Base-by-base conservation (phyloP, 805 yeast genomes). In the Cyberlindnera saturnus region DNA sequence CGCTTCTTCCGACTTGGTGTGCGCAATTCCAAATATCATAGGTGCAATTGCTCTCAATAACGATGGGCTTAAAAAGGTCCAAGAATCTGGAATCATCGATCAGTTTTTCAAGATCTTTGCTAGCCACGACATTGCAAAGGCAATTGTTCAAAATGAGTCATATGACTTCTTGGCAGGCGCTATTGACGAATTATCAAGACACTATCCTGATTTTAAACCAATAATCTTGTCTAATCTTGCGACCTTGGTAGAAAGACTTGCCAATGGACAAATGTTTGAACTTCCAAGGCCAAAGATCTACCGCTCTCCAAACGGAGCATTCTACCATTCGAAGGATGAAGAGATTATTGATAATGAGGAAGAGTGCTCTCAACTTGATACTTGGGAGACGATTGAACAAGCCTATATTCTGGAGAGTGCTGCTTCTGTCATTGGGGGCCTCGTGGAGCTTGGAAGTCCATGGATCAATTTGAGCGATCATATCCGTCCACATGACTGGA, bases 11-110 rank as follows among this genome's bases (percentile, higher is more conserved):
- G 81, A 78, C 13, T 63, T 87, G 26, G 56, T 86, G 8, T 55
- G 77, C 26, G 71, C 85, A 5, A 64, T 88, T 10, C 84, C 90
- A 0, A 89, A 85, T 51, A 76, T 82, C 1, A 69, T 90, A 36
- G 93, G 93, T 13, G 96, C 98, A 0, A 69, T 90, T 29, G 80
- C 91, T 34, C 72, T 90, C 55, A 89, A 85, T 52, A 75, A 71
- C 39, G 82, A 77, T 9, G 98, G 96, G 0, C 59, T 86, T 45
- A 61, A 71, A 31, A 71, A 74, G 44, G 77, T 89, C 1, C 63
- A 65, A 40, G 65, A 67, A 19, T 50, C 52, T n/a, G 53, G 63
- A 14, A 45, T 72, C 40, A 62, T 77, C 67, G 45, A 61, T 47
- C 41, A 65, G 45, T 39, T 82, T 58, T 63, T 82, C 76, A 65